phyloP scores from a whole-genome alignment of 2,329 filamentous ascomycete genomes.

The Colletotrichum sp. region DNA sequence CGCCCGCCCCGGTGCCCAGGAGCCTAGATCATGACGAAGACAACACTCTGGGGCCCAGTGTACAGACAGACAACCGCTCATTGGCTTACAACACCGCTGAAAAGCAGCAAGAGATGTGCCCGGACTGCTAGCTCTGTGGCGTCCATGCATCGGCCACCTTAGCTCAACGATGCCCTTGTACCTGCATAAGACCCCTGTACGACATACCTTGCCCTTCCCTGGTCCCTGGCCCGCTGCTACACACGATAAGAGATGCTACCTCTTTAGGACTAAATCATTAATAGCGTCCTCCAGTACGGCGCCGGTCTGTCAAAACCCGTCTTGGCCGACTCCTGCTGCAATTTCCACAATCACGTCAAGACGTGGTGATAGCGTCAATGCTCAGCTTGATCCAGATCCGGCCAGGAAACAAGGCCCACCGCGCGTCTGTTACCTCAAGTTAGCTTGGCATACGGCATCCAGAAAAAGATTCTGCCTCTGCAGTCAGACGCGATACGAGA shows the following conservation, averaged over 20 bases:
- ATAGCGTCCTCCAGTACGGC: neutral
- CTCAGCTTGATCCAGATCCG: conserved; percentile 2
- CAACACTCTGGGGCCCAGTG: neutral
- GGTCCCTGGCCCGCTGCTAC: neutral
- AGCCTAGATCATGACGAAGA: neutral
- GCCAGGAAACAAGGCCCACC: neutral
- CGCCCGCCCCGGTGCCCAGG: neutral
- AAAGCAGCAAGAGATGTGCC: conserved; percentile 21
- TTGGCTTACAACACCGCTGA: neutral
- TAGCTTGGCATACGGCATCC: neutral
- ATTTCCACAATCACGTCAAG: conserved; percentile 20
- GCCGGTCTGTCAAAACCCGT: conserved; percentile 6
- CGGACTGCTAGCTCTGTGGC: conserved; percentile 8
- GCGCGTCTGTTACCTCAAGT: neutral
- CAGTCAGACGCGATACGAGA: conserved; percentile 6
- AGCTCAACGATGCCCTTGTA: conserved; percentile 16
- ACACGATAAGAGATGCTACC: conserved; percentile 15
- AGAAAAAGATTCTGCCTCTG: neutral
- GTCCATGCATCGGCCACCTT: conserved; percentile 10
- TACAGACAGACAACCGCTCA: neutral
- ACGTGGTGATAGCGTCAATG: conserved; percentile 17
- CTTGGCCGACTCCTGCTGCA: conserved; percentile 12
- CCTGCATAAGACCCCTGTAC: conserved; percentile 16
- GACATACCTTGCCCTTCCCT: neutral
- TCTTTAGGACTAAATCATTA: conserved; percentile 5